These are phyloP conservation scores for Nigrospora sphaerica DNA, from an alignment of 2,329 filamentous ascomycete species.

Conservation along the genomic window DNA sequence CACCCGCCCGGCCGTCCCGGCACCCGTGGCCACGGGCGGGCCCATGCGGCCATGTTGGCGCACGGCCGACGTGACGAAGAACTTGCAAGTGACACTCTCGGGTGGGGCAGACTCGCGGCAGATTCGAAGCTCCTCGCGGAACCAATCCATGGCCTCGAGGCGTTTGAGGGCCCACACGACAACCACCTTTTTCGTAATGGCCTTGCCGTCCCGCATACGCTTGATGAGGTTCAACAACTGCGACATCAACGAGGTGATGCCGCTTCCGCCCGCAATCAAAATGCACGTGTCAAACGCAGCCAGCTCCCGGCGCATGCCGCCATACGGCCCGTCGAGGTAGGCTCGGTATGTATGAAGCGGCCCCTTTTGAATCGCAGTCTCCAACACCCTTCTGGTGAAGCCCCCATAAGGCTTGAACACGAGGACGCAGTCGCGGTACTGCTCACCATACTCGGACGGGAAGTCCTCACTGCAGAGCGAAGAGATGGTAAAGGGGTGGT, in stretches of 20 bases:
- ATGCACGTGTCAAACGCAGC: slow-evolving; percentile 91
- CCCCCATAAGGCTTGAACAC: slow-evolving; percentile 89
- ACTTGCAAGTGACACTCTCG: slow-evolving; percentile 85
- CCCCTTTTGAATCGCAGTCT: slow-evolving; percentile 75
- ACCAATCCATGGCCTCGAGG: slow-evolving; percentile 95
- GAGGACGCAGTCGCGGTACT: slow-evolving; percentile 81
- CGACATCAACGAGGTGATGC: slow-evolving; percentile 87
- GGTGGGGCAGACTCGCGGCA: slow-evolving; percentile 84
- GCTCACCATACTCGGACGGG: slow-evolving; percentile 81
- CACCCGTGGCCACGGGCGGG: slow-evolving; percentile 14
- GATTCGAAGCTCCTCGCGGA: slow-evolving; percentile 87
- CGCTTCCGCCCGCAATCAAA: slow-evolving; percentile 87
- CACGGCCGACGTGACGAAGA: slow-evolving; percentile 81
- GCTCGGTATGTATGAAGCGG: slow-evolving; percentile 89
- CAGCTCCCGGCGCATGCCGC: slow-evolving; percentile 84
- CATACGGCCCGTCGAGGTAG: slow-evolving; percentile 90
- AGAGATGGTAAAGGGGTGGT: slow-evolving; percentile 92
- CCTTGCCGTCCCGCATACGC: slow-evolving; percentile 89
- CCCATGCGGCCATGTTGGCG: slow-evolving; percentile 26
- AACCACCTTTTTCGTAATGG: slow-evolving; percentile 82
- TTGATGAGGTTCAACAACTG: slow-evolving; percentile 93
- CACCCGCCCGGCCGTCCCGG: slow-evolving; percentile 24
- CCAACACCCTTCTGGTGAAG: slow-evolving; percentile 80
- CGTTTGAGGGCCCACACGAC: slow-evolving; percentile 92
- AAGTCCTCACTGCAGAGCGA: slow-evolving; percentile 91